Base-by-base conservation (phyloP, 805 yeast genomes). In the Diddensiella transvaalensis region DNA sequence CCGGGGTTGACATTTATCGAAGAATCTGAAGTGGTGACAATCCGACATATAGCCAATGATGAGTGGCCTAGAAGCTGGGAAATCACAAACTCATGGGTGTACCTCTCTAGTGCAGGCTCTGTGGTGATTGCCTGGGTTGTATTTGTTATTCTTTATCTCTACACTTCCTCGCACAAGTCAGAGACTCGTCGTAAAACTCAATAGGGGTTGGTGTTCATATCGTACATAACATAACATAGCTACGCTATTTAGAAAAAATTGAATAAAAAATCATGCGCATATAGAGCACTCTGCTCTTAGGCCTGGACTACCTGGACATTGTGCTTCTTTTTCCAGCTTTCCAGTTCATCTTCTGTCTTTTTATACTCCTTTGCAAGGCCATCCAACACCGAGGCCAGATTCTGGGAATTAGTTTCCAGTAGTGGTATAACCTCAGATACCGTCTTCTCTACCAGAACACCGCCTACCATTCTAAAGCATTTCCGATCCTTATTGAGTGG, bases 21-120 rank as follows among this genome's bases (percentile, higher is more conserved):
- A 22, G 87, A 83, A 58, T 75, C 77, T 52, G 75, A 76, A 47
- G 81, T 85, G 17, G 87, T 88, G 46, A 82, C 98, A 1, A 82
- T 93, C 41, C 82, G 98, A 66, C 98, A 93, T 67, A 76, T 87
- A 60, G 97, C 98, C 51, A 91, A 90, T 66, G 95, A 93, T 64
- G 99, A 95, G 71, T 93, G 82, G 72, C 82, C 84, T 52, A 80
- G 98, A 68, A 83, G 95, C 39, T 93, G 93, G 91, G 87, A 85
- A 52, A 91, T 93, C 60, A 75, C 96, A 23, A 90, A 90, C 67
- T 79, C 97, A 1, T 88, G 96, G 95, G 88, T 90, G 44, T 93
- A 93, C 65, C 68, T 91, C 52, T 74, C 85, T 19, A 76, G 89
- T 42, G 82, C 90, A 13, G 68, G 67, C 2, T 69, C 82, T 29